Evolutionary conservation across 73 alveolate species (phyloP).

Genomic region (Tetrahymena malaccensis): DNA sequence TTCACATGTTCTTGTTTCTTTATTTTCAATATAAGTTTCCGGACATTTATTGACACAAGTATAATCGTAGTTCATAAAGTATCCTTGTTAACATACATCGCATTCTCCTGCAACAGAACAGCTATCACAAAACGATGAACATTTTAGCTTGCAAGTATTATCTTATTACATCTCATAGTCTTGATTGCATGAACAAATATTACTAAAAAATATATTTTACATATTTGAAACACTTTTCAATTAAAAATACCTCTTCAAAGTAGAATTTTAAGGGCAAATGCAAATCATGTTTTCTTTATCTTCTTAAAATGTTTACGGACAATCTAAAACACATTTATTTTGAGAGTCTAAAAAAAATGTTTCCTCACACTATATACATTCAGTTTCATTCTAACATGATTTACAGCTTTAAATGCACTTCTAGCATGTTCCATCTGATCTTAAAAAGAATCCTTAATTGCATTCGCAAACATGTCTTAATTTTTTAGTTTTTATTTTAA

Average conservation of each 20-base stretch:
- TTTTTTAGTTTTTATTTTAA: not conserved
- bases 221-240: too few relatives aligned
- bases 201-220: not conserved
- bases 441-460: not conserved
- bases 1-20: not conserved
- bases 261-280: not conserved
- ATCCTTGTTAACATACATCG: not conserved
- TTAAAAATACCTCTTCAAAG: not conserved
- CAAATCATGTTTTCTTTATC: not conserved
- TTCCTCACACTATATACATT: not conserved
- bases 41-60: not conserved
- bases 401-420: not conserved
- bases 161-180: not conserved
- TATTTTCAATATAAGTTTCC: not conserved
- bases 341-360: not conserved
- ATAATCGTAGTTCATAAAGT: not conserved
- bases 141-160: not conserved
- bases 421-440: not conserved
- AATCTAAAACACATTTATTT: not conserved
- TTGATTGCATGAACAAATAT: not conserved
- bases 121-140: not conserved
- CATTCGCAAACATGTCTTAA: not conserved
- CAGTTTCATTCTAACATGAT: not conserved
- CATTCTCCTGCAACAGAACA: not conserved
- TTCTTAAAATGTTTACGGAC: not conserved